These are phyloP conservation scores for Aspergillus panamensis DNA, from an alignment of 495 filamentous ascomycete species.

Conservation along the genomic window DNA sequence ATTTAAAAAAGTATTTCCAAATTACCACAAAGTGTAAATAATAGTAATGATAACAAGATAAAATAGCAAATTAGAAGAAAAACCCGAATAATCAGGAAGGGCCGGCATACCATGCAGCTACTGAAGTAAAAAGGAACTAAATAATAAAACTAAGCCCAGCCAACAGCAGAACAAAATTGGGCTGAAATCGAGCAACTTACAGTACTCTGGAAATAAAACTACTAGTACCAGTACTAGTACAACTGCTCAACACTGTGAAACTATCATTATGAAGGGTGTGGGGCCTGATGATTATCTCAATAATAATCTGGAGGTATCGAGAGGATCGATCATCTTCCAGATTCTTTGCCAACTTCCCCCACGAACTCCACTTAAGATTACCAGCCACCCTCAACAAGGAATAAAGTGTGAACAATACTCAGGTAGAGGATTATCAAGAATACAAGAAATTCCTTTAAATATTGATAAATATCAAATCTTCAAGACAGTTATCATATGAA, in stretches of 20 bases:
- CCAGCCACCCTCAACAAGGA: not conserved
- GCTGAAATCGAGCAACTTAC: slow-evolving; percentile 16
- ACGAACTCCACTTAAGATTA: not conserved
- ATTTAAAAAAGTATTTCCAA: too few relatives aligned
- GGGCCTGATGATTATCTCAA: not conserved
- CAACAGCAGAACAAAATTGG: slow-evolving; percentile 10
- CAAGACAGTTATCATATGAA: too few relatives aligned
- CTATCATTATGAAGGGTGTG: not conserved
- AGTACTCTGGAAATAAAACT: not conserved
- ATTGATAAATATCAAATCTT: too few relatives aligned
- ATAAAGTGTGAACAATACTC: too few relatives aligned
- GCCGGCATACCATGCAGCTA: not conserved
- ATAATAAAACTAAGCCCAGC: slow-evolving; percentile 2
- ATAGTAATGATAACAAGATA: not conserved
- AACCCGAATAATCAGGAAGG: not conserved
- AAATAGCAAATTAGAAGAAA: not conserved
- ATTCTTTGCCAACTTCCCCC: not conserved
- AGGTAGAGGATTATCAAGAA: too few relatives aligned
- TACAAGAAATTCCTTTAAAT: too few relatives aligned
- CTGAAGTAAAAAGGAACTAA: not conserved
- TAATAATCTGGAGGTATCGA: not conserved
- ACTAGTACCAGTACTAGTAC: too few relatives aligned
- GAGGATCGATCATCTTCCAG: not conserved
- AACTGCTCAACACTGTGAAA: not conserved
- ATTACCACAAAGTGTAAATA: not conserved